Evolutionary conservation across 1,284 basidiomycete species (phyloP), one percentile per base, ranked within the genome.

Genomic region (Leccinum griseonigrum): DNA sequence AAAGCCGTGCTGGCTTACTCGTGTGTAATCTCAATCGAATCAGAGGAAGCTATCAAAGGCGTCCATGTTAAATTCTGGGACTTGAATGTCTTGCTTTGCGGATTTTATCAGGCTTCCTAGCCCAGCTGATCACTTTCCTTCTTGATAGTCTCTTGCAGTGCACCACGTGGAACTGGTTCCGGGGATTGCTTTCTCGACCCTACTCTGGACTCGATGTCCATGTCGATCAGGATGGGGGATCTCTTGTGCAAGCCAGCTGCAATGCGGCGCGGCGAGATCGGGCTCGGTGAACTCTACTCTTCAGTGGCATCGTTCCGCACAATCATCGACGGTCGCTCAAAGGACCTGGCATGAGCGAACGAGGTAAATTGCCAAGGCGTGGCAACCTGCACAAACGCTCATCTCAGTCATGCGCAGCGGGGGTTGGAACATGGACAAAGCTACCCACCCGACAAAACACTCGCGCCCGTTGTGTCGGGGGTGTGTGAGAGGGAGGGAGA

Each of bases 361-460:
- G 13, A 98, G 84, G 69, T 93, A 87, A 28, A 98, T 82, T 3
- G 94, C 95, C 13, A 98, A 79, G 4, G 85, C 83, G 73, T 97
- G 95, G 68, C 95, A 98, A n/a, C 97, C 95, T 97, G 70, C 3
- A 60, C 38, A 60, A 58, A 29, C 52, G 22, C 5, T 62, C 61
- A 61, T 43, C 18, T 32, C 52, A 22, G 59, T 54, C 56, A 54
- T 57, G 53, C 36, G 43, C n/a, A 60, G 40, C 13, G 3, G 32
- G 34, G 16, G 36, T 40, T 46, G 14, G 40, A 53, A 14, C 13
- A 4, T 43, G 31, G 38, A 58, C 58, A 36, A n/a, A 4, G 74
- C 87, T 65, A 94, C 95, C 95, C 94, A 97, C 95, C 59, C 92
- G 82, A 69, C 89, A 92, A 70, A 98, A 94, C 3, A 96, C 92